phyloP scores from a whole-genome alignment of 2,329 filamentous ascomycete genomes.

The Colletotrichum sp. region DNA sequence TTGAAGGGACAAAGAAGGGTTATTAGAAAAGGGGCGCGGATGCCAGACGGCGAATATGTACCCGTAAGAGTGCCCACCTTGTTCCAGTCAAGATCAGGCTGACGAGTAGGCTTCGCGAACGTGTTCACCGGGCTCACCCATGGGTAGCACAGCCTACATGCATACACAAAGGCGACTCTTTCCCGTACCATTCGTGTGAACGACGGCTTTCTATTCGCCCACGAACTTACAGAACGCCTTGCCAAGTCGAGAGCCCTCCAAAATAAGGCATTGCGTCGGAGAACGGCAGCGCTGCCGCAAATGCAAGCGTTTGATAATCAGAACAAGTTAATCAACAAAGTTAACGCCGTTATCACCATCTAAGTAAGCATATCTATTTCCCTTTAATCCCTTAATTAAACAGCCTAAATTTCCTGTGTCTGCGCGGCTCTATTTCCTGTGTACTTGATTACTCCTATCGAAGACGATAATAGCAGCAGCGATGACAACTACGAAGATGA shows the following conservation, averaged over 20 bases:
- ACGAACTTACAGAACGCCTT: neutral
- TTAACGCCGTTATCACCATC: neutral
- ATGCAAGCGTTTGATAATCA: rapidly evolving
- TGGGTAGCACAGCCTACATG: neutral
- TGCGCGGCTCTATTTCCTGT: no score
- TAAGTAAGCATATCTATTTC: neutral
- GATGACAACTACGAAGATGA: no score
- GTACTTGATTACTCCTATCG: no score
- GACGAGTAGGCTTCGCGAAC: neutral
- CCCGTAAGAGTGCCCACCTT: neutral
- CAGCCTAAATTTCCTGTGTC: rapidly evolving
- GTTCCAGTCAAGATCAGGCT: neutral
- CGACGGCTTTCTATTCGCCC: neutral
- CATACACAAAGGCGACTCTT: neutral
- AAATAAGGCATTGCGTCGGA: neutral
- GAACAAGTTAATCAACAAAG: neutral
- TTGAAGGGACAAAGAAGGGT: neutral
- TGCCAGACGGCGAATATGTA: neutral
- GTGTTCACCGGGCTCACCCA: neutral
- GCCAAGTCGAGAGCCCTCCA: neutral
- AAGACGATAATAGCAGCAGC: no score
- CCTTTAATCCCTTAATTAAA: neutral
- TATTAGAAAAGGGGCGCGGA: no score
- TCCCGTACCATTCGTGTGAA: rapidly evolving
- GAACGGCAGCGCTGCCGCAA: neutral